A percentile compares a stretch with the other conserved stretches of the same genome.
Conservation (phyloP, 495 filamentous ascomycete genomes). For the Halenospora varia region DNA sequence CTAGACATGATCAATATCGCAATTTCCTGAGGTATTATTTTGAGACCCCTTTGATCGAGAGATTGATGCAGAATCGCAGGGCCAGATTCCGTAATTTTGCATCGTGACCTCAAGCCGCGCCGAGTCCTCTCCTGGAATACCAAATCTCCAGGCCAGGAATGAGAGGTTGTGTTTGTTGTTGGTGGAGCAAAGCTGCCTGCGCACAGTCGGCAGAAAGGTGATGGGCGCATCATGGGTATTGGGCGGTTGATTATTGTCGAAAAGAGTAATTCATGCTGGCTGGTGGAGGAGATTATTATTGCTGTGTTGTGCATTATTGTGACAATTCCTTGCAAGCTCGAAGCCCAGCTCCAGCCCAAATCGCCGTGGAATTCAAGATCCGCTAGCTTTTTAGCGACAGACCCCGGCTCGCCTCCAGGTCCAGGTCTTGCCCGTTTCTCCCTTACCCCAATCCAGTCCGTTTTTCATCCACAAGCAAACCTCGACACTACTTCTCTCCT, state of each 20-base stretch:
- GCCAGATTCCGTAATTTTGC: neutral
- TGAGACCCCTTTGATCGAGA: neutral
- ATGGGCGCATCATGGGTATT: too few species aligned
- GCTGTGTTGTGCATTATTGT: neutral
- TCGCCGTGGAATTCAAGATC: neutral
- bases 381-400: neutral
- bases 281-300: too few species aligned
- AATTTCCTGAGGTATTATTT: neutral
- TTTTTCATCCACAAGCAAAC: neutral
- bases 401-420: neutral
- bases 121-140: neutral
- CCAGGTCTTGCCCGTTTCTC: neutral
- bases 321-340: neutral
- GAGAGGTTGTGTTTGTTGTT: too few species aligned
- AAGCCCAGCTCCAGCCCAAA: too few species aligned
- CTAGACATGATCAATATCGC: neutral
- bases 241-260: too few species aligned
- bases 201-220: too few species aligned
- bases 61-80: neutral
- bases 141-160: neutral
- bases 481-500: neutral
- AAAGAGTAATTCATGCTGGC: too few species aligned
- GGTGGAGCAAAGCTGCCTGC: too few species aligned
- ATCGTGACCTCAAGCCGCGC: neutral
- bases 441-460: neutral